These are phyloP conservation scores for Paramecium primaurelia DNA, from an alignment of 73 alveolate species.

Conservation along the genomic window DNA sequence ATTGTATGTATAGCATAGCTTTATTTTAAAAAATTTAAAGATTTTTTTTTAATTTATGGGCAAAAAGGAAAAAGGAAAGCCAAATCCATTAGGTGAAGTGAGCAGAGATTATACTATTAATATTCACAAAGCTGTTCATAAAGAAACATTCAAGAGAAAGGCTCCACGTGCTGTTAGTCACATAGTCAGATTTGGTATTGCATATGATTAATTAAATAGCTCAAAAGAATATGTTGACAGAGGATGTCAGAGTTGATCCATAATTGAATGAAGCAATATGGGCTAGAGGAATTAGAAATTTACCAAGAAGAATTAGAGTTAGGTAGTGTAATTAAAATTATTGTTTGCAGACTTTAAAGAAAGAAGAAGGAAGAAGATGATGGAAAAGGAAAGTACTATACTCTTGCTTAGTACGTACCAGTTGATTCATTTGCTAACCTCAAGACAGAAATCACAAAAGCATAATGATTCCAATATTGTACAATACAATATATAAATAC, in stretches of 20 bases:
- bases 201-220: conserved; percentile 47
- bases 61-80: conserved; percentile 57
- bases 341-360: conserved; percentile 68
- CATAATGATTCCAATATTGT: neutral
- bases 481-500: conserved; percentile 2
- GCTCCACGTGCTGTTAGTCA: conserved; percentile 95
- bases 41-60: conserved; percentile 3
- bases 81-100: conserved; percentile 65
- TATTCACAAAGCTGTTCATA: conserved; percentile 90
- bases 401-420: conserved; percentile 89
- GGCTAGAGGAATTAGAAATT: conserved; percentile 94
- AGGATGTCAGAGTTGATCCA: conserved; percentile 94
- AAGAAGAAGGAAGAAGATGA: conserved; percentile 93
- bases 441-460: conserved; percentile 82
- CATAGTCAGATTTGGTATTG: conserved; percentile 75
- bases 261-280: conserved; percentile 91
- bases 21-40: neutral
- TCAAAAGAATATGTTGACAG: conserved; percentile 85
- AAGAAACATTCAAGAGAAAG: conserved; percentile 86
- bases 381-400: conserved; percentile 86
- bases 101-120: conserved; percentile 90
- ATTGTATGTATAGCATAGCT: neutral
- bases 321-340: neutral
- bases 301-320: conserved; percentile 93
- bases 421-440: conserved; percentile 85